phyloP scores from a whole-genome alignment of 2,329 filamentous ascomycete species.

The Fusarium sulawesiense region DNA sequence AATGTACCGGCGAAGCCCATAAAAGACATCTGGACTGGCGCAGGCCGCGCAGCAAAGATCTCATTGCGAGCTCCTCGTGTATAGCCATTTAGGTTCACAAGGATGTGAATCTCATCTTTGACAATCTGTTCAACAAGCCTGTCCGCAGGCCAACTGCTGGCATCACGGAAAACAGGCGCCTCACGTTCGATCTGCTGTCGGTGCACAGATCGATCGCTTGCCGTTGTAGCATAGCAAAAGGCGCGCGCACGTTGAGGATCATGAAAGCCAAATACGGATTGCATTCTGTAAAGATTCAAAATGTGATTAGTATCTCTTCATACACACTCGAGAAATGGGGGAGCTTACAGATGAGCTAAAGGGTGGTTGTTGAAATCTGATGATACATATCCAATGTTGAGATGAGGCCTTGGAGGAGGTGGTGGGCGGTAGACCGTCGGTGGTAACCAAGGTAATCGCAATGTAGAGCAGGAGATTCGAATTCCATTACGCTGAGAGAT shows the following conservation, averaged over 20 bases:
- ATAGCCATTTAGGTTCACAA: constrained; percentile 98
- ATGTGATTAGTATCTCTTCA: constrained; percentile 11
- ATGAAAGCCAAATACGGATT: constrained; percentile 96
- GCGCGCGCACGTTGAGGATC: constrained; percentile 78
- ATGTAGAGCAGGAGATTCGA: constrained; percentile 89
- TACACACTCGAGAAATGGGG: background rate
- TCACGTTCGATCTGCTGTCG: constrained; percentile 93
- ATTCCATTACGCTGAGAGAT: constrained; percentile 96
- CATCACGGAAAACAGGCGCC: constrained; percentile 90
- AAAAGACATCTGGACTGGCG: constrained; percentile 98
- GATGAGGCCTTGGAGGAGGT: constrained; percentile 78
- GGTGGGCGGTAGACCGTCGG: constrained; percentile 85
- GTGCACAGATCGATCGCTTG: constrained; percentile 88
- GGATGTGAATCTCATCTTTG: constrained; percentile 88
- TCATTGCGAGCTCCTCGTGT: constrained; percentile 97
- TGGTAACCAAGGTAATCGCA: constrained; percentile 89
- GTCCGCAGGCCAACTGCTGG: constrained; percentile 87
- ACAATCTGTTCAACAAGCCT: constrained; percentile 87
- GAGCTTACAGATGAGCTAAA: constrained; percentile 80
- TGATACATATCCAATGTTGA: constrained; percentile 96
- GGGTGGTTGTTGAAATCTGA: constrained; percentile 99
- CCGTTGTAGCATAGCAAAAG: constrained; percentile 94
- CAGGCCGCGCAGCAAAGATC: constrained; percentile 92
- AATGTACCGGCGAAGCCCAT: constrained; percentile 98
- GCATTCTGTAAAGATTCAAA: constrained; percentile 70